phyloP scores from a whole-genome alignment of 2,329 filamentous ascomycete genomes.

The Alternaria gansuensis region DNA sequence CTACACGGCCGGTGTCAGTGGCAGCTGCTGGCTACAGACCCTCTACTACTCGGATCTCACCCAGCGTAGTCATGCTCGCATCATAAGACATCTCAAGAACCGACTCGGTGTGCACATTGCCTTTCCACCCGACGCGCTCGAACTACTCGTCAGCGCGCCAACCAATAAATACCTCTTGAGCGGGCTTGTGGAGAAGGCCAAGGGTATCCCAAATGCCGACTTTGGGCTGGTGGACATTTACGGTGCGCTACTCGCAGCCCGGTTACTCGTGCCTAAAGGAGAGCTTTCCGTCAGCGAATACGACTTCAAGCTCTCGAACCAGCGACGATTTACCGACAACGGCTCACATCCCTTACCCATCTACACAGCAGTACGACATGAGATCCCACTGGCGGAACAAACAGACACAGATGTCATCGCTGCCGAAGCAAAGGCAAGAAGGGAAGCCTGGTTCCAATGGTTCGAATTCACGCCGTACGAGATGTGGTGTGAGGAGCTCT shows the following conservation, averaged over 20 bases:
- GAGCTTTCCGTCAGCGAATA: slow-evolving; percentile 77
- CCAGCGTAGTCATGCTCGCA: slow-evolving; percentile 69
- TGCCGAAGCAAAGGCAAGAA: slow-evolving; percentile 58
- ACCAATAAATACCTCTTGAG: slow-evolving; percentile 92
- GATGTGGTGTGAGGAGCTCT: slow-evolving; percentile 92
- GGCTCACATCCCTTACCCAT: slow-evolving; percentile 90
- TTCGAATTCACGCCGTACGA: slow-evolving; percentile 92
- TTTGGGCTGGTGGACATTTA: slow-evolving; percentile 96
- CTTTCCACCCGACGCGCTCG: slow-evolving; percentile 84
- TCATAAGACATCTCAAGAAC: slow-evolving; percentile 86
- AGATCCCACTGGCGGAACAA: slow-evolving; percentile 76
- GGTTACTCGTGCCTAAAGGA: slow-evolving; percentile 85
- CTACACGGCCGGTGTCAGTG: slow-evolving; percentile 94
- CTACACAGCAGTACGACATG: slow-evolving; percentile 93
- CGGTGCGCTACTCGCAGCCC: slow-evolving; percentile 82
- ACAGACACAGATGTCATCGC: slow-evolving; percentile 48
- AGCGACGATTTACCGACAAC: slow-evolving; percentile 76
- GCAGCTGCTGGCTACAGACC: slow-evolving; percentile 93
- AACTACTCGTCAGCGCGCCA: slow-evolving; percentile 82
- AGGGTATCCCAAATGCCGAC: slow-evolving; percentile 78
- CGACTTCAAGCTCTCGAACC: slow-evolving; percentile 92
- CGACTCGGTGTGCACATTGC: slow-evolving; percentile 89
- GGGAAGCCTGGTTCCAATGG: slow-evolving; percentile 96
- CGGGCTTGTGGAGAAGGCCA: slow-evolving; percentile 89
- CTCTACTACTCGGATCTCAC: slow-evolving; percentile 85